phyloP scores from a whole-genome alignment of 177 flowering plant species.

The Vitis hybrid region DNA sequence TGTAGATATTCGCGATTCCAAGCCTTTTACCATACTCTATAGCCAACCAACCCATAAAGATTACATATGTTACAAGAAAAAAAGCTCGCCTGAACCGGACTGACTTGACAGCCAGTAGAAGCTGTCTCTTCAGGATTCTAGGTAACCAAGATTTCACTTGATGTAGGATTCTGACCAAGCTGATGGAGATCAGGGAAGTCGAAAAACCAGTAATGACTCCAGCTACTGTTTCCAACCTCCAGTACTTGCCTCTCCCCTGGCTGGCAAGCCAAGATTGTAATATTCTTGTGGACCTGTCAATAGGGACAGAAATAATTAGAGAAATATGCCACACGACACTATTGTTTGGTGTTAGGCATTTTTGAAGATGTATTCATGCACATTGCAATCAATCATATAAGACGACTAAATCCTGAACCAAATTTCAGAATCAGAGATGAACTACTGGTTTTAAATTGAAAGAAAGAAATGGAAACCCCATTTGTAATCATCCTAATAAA shows the following conservation, averaged over 20 bases:
- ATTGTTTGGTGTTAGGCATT: no score
- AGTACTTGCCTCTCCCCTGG: conserved; percentile 18
- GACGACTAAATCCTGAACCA: no score
- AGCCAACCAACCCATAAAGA: conserved; percentile 58
- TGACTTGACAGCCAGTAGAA: conserved; percentile 7
- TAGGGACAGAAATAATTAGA: no score
- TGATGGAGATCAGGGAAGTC: conserved; percentile 43
- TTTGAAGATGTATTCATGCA: no score
- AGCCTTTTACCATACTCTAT: conserved; percentile 52
- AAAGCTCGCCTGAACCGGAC: conserved; percentile 40
- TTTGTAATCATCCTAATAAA: no score
- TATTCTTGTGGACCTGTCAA: conserved; percentile 44
- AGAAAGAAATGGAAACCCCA: no score
- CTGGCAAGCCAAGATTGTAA: conserved; percentile 30
- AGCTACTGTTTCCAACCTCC: conserved; percentile 41
- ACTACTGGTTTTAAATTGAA: no score
- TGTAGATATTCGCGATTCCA: conserved; percentile 29
- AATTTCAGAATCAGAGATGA: no score
- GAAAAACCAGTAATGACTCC: conserved; percentile 57
- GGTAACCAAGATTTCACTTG: conserved; percentile 24
- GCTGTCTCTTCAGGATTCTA: conserved; percentile 8
- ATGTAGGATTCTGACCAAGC: conserved; percentile 36
- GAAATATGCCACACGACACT: no score
- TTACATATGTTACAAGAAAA: conserved; percentile 56
- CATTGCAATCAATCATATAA: no score